Base-by-base conservation (phyloP, 2,329 filamentous ascomycete genomes). In the Botryotinia globosa region DNA sequence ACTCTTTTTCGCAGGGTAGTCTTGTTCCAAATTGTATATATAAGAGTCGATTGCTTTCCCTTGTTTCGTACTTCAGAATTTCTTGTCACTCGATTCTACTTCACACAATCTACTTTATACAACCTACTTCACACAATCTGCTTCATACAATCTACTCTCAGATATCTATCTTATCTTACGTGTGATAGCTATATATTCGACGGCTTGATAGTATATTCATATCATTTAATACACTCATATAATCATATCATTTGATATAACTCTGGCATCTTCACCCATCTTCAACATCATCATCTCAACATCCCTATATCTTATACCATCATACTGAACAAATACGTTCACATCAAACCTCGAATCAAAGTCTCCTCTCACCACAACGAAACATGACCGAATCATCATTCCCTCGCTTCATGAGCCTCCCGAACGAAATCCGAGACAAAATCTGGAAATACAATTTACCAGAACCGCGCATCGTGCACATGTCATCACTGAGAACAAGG, bases 371-470 rank as follows among this genome's bases (percentile, higher is more conserved):
- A 29, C 51, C 2, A 29, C 51, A 56, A 56, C 51, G 8, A 3
- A 51, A 25, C 3, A 56, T 29, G 51, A 18, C 51, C 14, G 25
- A 56, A 56, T 14, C n/a, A 29, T n/a, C n/a, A 29, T 56, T 29
- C 25, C 4, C 3, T 1, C n/a, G 25, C n/a, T 56, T 29, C 6
- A 8, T 1, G 2, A 7, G n/a, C 14, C 14, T 29, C 14, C n/a
- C 51, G 3, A 3, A 2, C 4, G n/a, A 18, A 18, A 56, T 29
- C n/a, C 7, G 51, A 29, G 14, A 6, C 6, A 29, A 29, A 29
- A 29, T 56, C 6, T 56, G n/a, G 51, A 6, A 56, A 29, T 56
- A 4, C 51, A 8, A 6, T 3, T 56, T 56, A 9, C 51, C 51
- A 14, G 25, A 29, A 8, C 51, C 51, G 29, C 51, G 51, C 1